A percentile compares a stretch with the other conserved stretches of the same genome.
Conservation (phyloP, 208 protist genomes). For the Acanthamoeba lugdunensis region DNA sequence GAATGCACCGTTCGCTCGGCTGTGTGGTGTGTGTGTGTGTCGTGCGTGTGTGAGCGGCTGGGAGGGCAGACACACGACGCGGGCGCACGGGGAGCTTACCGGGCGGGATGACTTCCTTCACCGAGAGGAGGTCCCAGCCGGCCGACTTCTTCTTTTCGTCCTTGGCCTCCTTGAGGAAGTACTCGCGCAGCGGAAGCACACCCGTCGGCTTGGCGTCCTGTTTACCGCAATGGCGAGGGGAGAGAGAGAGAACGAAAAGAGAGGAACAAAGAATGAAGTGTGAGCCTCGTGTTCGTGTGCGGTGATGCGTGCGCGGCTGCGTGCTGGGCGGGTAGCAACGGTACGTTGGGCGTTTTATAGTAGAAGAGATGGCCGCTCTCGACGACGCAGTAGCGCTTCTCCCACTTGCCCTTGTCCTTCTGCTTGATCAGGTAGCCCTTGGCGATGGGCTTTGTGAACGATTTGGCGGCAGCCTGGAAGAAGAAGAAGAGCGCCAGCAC, state of each 20-base stretch:
- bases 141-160: slow-evolving; percentile 41
- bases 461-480: slow-evolving; percentile 1
- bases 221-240: background rate
- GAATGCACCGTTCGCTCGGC: background rate
- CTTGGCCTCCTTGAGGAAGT: slow-evolving; percentile 27
- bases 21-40: too few relatives aligned
- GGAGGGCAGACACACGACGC: background rate
- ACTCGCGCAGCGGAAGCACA: slow-evolving; percentile 1
- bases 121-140: slow-evolving; percentile 22
- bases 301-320: background rate
- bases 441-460: slow-evolving; percentile 13
- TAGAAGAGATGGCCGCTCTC: slow-evolving; percentile 27
- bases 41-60: background rate
- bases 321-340: background rate
- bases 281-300: too few relatives aligned
- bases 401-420: slow-evolving; percentile 11
- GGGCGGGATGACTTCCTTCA: background rate
- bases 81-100: background rate
- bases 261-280: background rate
- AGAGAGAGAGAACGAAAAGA: background rate
- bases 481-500: background rate
- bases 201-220: slow-evolving; percentile 34
- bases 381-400: slow-evolving; percentile 46
- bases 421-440: slow-evolving; percentile 11
- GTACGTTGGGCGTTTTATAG: slow-evolving; percentile 1